Base-by-base conservation (phyloP, 2,329 filamentous ascomycete genomes). In the Aspergillus tamarii region DNA sequence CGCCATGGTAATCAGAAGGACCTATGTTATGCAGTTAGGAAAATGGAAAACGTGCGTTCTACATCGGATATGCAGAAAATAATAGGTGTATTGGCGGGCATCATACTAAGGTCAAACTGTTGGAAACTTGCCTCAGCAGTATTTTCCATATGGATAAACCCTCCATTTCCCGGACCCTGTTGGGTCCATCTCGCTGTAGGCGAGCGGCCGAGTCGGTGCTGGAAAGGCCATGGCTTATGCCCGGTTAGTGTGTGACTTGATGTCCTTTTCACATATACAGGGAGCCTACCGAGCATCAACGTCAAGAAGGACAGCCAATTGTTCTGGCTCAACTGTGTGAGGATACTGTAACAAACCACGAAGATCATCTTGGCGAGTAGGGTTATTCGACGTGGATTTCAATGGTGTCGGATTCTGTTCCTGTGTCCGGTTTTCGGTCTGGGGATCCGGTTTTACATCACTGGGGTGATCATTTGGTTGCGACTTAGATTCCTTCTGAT, bases 1-100 rank as follows among this genome's bases (percentile, higher is more conserved):
- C 64, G 87, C 88, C 87, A 91, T 92, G 72, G 91, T 90, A 72
- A 91, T 87, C 69, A 93, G 83, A 70, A 93, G 87, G 66, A 91
- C 89, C 89, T 91, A 65, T 11, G 10, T 14, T 30, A 53, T 6
- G 19, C 9, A 23, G 60, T 68, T 62, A 69, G 66, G 43, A 57
- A 57, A 59, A 32, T 57, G 57, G 21, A 32, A 10, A 12, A 28
- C 8, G 4, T 30, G n/a, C 34, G 30, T 23, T 19, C n/a, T 26
- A 26, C 53, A 23, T 19, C 23, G 5, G 57, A 26, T 10, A 55
- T 5, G 32, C 16, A 48, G 62, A 66, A 43, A 56, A 21, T n/a
- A 58, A 56, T 62, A 50, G 16, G 16, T 50, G 7, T 19, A 6
- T 41, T 19, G 63, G 58, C 32, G 41, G 48, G 57, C 43, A 46